These are phyloP conservation scores for Tulasnella sp. DNA, from an alignment of 768 basidiomycete genomes.

Conservation along the genomic window DNA sequence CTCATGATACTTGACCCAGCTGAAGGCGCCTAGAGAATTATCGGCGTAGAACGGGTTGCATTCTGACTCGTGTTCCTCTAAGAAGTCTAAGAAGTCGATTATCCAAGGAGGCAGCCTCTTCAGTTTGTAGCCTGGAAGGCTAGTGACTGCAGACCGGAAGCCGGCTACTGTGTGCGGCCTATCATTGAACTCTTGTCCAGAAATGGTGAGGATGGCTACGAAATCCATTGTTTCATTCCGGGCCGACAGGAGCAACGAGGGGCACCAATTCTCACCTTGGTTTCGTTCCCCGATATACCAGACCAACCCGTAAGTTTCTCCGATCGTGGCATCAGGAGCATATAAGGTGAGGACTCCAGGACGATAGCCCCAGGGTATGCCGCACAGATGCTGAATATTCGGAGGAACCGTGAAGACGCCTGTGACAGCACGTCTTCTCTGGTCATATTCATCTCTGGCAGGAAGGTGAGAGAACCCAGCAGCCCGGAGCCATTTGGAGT, in stretches of 20 bases:
- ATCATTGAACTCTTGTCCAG: not conserved
- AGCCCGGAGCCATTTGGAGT: not conserved
- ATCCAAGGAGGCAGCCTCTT: not conserved
- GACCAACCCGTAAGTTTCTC: not conserved
- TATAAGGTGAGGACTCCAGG: not conserved
- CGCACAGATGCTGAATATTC: not conserved
- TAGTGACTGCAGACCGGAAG: not conserved
- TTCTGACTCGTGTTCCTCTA: not conserved
- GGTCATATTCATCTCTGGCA: not conserved
- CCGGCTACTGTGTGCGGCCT: not conserved
- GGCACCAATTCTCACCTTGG: not conserved
- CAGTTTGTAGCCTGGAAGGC: not conserved
- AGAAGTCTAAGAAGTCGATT: not conserved
- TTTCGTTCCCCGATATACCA: not conserved
- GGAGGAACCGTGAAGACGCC: not conserved
- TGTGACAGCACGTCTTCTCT: not conserved
- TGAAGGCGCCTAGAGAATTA: not conserved
- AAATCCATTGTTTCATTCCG: not conserved
- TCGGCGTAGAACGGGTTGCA: not conserved
- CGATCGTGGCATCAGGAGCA: not conserved
- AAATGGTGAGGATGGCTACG: not conserved
- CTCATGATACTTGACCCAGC: not conserved
- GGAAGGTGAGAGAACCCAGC: not conserved
- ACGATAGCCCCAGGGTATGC: not conserved
- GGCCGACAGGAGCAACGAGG: not conserved